A percentile compares a stretch with the other conserved stretches of the same genome.
Evolutionary conservation across 768 basidiomycete genomes (phyloP).

Genomic region (Naganishia friedmannii): DNA sequence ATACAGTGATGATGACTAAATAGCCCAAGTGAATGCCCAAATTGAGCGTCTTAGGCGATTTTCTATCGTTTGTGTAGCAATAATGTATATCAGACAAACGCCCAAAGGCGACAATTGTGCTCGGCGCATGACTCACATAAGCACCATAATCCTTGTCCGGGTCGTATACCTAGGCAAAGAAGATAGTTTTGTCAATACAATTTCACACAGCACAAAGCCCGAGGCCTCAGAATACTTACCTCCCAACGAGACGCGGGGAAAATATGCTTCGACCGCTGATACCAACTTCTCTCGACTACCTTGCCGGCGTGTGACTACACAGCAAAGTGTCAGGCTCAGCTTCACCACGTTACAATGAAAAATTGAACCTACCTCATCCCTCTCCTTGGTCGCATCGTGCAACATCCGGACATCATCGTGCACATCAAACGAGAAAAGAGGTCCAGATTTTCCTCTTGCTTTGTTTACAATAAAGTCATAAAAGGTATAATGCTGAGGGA

Average conservation of each 20-base stretch:
- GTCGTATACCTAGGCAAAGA: conserved; percentile 65
- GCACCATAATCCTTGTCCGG: conserved; percentile 91
- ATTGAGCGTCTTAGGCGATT: background rate
- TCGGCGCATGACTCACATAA: conserved; percentile 64
- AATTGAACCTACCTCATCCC: conserved; percentile 71
- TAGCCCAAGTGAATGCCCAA: background rate
- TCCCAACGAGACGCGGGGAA: conserved; percentile 97
- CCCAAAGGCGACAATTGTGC: background rate
- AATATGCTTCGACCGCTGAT: conserved; percentile 93
- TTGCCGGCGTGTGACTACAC: conserved; percentile 81
- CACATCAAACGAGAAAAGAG: conserved; percentile 96
- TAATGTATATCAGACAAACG: background rate
- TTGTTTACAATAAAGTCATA: conserved; percentile 99
- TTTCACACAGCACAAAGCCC: background rate
- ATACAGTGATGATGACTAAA: background rate
- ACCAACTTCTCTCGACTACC: conserved; percentile 93
- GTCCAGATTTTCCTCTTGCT: conserved; percentile 95
- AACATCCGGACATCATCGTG: conserved; percentile 95
- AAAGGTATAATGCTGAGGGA: conserved; percentile 83
- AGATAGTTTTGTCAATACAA: conserved; percentile 42
- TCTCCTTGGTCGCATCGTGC: conserved; percentile 91
- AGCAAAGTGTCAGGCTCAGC: no score
- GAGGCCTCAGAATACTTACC: conserved; percentile 54
- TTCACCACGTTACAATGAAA: background rate
- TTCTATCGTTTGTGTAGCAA: background rate